A percentile compares a stretch with the other conserved stretches of the same genome.
phyloP scores from a whole-genome alignment of 2,329 filamentous ascomycete genomes.

The Trichocomaceae sp. region DNA sequence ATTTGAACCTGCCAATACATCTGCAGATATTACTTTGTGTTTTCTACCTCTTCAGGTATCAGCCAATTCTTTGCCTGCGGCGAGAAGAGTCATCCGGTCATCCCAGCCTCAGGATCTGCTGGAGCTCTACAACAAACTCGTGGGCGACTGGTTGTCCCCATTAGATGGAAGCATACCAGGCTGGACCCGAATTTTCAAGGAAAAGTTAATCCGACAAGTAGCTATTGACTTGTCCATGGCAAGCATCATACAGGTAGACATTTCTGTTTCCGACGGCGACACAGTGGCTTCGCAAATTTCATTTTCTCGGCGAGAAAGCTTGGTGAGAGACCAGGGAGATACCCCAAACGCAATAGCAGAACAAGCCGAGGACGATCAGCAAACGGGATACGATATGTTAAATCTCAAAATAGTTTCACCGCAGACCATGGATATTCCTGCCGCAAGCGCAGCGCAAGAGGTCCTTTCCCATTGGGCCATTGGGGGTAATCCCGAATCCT shows the following conservation, averaged over 20 bases:
- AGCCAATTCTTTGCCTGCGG: neutral
- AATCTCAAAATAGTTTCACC: conserved; percentile 6
- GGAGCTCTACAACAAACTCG: conserved; percentile 30
- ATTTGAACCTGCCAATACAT: conserved; percentile 2
- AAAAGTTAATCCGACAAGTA: conserved; percentile 31
- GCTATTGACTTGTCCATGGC: conserved; percentile 33
- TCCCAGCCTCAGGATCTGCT: conserved; percentile 18
- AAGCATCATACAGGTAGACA: conserved; percentile 22
- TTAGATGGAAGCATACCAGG: conserved; percentile 29
- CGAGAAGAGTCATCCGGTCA: conserved; percentile 12
- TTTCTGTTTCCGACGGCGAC: neutral
- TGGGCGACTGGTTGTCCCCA: conserved; percentile 32
- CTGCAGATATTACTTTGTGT: conserved; percentile 15
- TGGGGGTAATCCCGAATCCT: conserved; percentile 27
- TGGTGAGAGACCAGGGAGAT: neutral
- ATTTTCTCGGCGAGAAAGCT: neutral
- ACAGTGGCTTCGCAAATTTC: conserved; percentile 1
- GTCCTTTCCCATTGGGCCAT: conserved; percentile 34
- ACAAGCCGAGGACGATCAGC: neutral
- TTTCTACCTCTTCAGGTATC: conserved; percentile 17
- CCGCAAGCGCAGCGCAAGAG: conserved; percentile 9
- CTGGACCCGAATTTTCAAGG: conserved; percentile 33
- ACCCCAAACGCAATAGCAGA: neutral
- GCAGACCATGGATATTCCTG: neutral
- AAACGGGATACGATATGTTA: neutral